Conservation (phyloP, 805 yeast species). For the Wickerhamomyces xylosicus region DNA sequence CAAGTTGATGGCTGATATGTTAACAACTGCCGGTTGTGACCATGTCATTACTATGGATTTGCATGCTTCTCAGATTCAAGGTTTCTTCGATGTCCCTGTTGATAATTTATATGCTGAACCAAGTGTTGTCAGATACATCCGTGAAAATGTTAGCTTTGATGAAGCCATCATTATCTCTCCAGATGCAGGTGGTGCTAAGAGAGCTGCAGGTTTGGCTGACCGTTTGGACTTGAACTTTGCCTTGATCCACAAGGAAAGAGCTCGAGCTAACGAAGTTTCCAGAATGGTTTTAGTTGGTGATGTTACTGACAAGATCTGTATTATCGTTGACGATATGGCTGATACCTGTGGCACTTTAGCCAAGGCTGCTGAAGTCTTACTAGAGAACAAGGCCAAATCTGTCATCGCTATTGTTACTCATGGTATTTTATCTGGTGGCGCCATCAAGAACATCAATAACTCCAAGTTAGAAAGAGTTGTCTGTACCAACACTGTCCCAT, state of each 20-base stretch:
- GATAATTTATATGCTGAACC: conserved; percentile 84
- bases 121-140: conserved; percentile 63
- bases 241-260: conserved; percentile 76
- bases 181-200: conserved; percentile 85
- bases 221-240: conserved; percentile 73
- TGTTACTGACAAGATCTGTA: conserved; percentile 64
- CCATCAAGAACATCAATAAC: conserved; percentile 58
- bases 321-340: conserved; percentile 83
- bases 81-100: conserved; percentile 75
- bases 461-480: conserved; percentile 60
- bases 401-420: conserved; percentile 81
- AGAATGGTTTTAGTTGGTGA: conserved; percentile 84
- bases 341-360: conserved; percentile 83
- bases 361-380: conserved; percentile 68
- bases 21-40: conserved; percentile 77
- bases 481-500: conserved; percentile 75
- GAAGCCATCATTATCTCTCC: conserved; percentile 76
- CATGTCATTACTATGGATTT: conserved; percentile 83
- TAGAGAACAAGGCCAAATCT: conserved; percentile 57
- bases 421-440: conserved; percentile 69
- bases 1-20: conserved; percentile 72
- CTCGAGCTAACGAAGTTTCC: conserved; percentile 73
- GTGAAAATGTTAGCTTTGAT: conserved; percentile 44
- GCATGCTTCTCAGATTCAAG: conserved; percentile 86
- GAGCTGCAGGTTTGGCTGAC: conserved; percentile 82